phyloP scores from a whole-genome alignment of 2,329 filamentous ascomycete species.

The Celoporthe dispersa region DNA sequence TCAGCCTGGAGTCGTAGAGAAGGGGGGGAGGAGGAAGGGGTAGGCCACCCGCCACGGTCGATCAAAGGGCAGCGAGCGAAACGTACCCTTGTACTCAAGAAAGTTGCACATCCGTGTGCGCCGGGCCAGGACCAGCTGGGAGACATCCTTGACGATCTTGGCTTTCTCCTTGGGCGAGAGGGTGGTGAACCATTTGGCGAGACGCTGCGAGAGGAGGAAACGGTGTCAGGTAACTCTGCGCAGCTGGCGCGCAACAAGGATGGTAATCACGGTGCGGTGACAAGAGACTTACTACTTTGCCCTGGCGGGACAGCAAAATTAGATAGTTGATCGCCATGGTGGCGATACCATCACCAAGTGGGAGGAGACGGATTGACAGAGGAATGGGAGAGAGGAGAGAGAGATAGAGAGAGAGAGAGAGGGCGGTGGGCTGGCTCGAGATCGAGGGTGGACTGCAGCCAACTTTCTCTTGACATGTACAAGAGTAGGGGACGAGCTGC shows the following conservation, averaged over 20 bases:
- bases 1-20: slow-evolving; percentile 13
- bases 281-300: slow-evolving; percentile 86
- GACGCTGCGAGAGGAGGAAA: slow-evolving; percentile 64
- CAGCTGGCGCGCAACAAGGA: slow-evolving; percentile 35
- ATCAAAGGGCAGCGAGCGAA: slow-evolving; percentile 15
- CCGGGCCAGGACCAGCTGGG: slow-evolving; percentile 92
- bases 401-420: background rate
- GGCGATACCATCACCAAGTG: slow-evolving; percentile 27
- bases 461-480: slow-evolving; percentile 17
- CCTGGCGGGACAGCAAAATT: slow-evolving; percentile 95
- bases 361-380: background rate
- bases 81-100: slow-evolving; percentile 93
- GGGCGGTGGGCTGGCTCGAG: background rate
- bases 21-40: no score
- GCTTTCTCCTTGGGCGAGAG: slow-evolving; percentile 97
- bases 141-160: slow-evolving; percentile 99
- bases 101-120: slow-evolving; percentile 99
- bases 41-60: background rate
- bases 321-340: slow-evolving; percentile 71
- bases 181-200: slow-evolving; percentile 99
- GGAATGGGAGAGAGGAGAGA: background rate
- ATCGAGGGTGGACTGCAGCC: slow-evolving; percentile 8
- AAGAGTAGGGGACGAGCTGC: slow-evolving; percentile 18
- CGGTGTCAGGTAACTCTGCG: slow-evolving; percentile 25
- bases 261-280: slow-evolving; percentile 37